These are phyloP conservation scores for Heterotrichella gracilis DNA, from an alignment of 352 stramenopile genomes.

Conservation along the genomic window DNA sequence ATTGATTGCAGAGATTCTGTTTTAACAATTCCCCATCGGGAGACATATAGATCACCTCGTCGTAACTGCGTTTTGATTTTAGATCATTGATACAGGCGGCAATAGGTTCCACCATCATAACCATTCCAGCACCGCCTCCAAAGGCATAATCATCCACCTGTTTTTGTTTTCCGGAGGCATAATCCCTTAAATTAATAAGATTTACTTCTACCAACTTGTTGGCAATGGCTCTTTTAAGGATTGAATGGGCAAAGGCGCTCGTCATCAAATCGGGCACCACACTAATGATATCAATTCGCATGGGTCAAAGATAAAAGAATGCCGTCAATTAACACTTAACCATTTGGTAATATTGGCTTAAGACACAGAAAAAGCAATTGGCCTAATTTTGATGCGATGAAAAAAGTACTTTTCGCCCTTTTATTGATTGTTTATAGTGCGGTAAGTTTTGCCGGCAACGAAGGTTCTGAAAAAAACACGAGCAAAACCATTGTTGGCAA, in stretches of 20 bases:
- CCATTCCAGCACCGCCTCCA: background rate
- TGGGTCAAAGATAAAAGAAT: background rate
- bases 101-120: background rate
- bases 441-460: background rate
- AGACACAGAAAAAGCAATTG: background rate
- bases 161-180: background rate
- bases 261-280: background rate
- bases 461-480: background rate
- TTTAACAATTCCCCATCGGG: background rate
- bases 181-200: background rate
- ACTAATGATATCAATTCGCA: background rate
- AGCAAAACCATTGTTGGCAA: background rate
- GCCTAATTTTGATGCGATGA: background rate
- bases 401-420: background rate
- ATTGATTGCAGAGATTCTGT: background rate
- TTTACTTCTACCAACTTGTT: conserved; percentile 2
- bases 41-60: background rate
- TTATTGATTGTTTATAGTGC: background rate
- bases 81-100: background rate
- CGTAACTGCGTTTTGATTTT: background rate
- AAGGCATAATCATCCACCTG: background rate
- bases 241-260: background rate
- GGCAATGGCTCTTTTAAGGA: background rate
- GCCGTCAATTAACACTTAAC: background rate
- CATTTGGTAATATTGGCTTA: background rate